Evolutionary conservation across 768 basidiomycete genomes (phyloP), one percentile per base, ranked within the genome.

Genomic region (Dioszegia crocea): DNA sequence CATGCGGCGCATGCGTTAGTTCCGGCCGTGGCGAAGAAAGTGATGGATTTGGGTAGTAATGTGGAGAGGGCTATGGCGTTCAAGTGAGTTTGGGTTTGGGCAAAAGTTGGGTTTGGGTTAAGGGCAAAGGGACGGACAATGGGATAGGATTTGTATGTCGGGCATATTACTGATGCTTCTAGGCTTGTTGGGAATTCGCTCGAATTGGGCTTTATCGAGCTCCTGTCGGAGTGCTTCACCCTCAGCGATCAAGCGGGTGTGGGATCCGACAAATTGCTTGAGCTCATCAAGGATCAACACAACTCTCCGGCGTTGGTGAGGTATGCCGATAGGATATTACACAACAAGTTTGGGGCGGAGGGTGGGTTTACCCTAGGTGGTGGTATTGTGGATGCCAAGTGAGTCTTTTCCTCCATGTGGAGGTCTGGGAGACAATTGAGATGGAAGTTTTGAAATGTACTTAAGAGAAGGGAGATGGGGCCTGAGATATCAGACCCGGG

Each of bases 311-410:
- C 80, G 82, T 84, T 80, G 55, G 78, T 73, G 24, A 53, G 62
- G 38, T 72, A 78, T 57, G 70, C 68, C 8, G 74, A 73, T 33
- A 54, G 70, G 73, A 88, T 92, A 79, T 78, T 84, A 11, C 79
- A 84, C 55, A 85, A 90, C 76, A 79, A 83, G 31, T 93, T 91
- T 69, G 86, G 89, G 57, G 88, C 84, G 21, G 79, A 81, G 9
- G 79, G 78, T 17, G 91, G 90, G 14, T 92, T 94, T 73, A 79
- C 85, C 12, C 83, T 92, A 48, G 85, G 88, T 45, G 88, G 88
- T n/a, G 91, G 89, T 17, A 84, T 94, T 68, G 91, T 91, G 69
- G 91, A 92, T 69, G 86, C 88, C 0, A 77, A 82, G 82, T 85
- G 69, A 44, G 82, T 79, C 29, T 19, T 36, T 43, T 38, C 46